A percentile compares a stretch with the other conserved stretches of the same genome.
Evolutionary conservation across 2,329 filamentous ascomycete species (phyloP).

Genomic region (Epichloe scottii): DNA sequence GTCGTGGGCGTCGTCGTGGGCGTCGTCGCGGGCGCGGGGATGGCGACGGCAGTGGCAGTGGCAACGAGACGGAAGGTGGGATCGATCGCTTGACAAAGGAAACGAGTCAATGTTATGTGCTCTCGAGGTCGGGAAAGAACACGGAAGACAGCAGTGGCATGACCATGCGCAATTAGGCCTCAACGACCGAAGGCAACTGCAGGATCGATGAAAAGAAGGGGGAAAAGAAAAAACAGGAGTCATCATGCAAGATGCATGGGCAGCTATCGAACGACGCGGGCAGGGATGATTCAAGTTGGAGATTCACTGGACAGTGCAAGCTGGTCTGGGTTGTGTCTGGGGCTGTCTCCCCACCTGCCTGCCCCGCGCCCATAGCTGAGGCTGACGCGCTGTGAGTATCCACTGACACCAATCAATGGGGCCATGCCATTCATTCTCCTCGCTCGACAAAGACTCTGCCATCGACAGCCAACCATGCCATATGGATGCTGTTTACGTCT

Average conservation of each 20-base stretch:
- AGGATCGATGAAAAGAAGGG: not conserved
- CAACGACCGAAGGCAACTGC: not conserved
- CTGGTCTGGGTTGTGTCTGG: too few relatives aligned
- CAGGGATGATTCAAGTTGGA: not conserved
- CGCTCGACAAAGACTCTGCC: too few relatives aligned
- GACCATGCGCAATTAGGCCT: not conserved
- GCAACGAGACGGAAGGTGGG: not conserved
- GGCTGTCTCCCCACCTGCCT: too few relatives aligned
- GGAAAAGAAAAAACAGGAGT: not conserved
- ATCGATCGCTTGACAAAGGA: not conserved
- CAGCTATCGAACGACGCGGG: too few relatives aligned
- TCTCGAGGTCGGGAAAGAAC: not conserved
- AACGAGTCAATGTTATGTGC: not conserved
- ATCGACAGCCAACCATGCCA: not conserved
- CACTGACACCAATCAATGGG: too few relatives aligned
- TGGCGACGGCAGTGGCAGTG: not conserved
- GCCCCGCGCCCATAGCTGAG: too few relatives aligned
- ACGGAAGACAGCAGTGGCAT: not conserved
- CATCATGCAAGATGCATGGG: not conserved
- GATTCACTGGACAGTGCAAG: not conserved
- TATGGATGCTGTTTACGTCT: too few relatives aligned
- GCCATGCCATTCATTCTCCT: too few relatives aligned
- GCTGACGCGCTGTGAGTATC: too few relatives aligned
- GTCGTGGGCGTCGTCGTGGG: not conserved
- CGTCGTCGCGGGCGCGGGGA: not conserved